A percentile compares a stretch with the other conserved stretches of the same genome.
Conservation (phyloP, 163 green algal genomes). For the Chlamydomonas reinhardtii region DNA sequence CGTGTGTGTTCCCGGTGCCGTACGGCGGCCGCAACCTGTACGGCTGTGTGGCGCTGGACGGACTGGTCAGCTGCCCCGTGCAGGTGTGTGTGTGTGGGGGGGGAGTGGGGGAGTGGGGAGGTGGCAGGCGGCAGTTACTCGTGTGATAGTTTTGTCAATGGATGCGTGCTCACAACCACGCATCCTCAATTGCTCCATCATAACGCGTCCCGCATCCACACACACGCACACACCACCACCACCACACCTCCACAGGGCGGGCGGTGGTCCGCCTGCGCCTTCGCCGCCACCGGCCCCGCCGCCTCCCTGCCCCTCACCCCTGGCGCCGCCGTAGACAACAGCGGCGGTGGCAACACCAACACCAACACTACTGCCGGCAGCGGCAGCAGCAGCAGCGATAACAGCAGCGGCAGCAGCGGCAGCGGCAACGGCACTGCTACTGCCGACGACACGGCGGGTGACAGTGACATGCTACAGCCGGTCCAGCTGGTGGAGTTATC, state of each 20-base stretch:
- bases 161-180: no score
- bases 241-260: slow-evolving; percentile 5
- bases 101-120: no score
- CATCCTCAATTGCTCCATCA: no score
- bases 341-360: not conserved
- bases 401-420: not conserved
- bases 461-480: no score
- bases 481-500: slow-evolving; percentile 5
- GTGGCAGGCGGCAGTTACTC: no score
- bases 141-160: no score
- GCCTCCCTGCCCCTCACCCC: not conserved
- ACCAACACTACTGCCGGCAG: not conserved
- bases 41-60: slow-evolving; percentile 27
- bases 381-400: not conserved
- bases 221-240: no score
- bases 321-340: not conserved
- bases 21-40: slow-evolving; percentile 44
- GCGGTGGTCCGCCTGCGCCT: not conserved
- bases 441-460: no score
- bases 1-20: slow-evolving; percentile 31
- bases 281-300: not conserved
- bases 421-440: no score
- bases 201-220: no score
- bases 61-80: slow-evolving; percentile 44
- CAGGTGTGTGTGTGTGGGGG: not conserved